Conservation (phyloP, 306 rosid genomes). For the Vachellia collinsii region DNA sequence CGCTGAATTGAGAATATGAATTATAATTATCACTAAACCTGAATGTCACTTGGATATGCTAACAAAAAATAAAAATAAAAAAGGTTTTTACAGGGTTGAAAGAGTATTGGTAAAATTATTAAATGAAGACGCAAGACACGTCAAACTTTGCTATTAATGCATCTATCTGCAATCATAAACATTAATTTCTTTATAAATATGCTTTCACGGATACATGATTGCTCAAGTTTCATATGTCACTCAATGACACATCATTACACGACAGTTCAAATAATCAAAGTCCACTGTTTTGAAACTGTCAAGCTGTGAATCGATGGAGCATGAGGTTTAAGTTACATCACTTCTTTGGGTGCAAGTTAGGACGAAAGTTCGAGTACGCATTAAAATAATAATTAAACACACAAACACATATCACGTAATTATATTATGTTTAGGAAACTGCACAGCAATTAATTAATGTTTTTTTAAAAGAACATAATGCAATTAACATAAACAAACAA, state of each 20-base stretch:
- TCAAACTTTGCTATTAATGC: neutral
- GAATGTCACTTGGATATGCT: neutral
- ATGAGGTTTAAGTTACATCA: neutral
- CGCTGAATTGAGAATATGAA: neutral
- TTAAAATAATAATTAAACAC: constrained; percentile 17
- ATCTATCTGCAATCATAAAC: neutral
- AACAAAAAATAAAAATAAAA: neutral
- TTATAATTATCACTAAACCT: neutral
- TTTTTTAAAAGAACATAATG: neutral
- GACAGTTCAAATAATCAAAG: constrained; percentile 13
- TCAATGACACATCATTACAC: constrained; percentile 20
- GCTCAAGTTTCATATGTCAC: constrained; percentile 28
- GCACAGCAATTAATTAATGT: constrained; percentile 8
- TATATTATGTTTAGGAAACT: constrained; percentile 26
- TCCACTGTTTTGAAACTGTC: constrained; percentile 20
- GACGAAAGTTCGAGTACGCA: constrained; percentile 36
- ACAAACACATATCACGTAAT: neutral
- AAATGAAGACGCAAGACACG: neutral
- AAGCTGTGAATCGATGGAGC: constrained; percentile 19
- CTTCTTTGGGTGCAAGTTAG: constrained; percentile 27
- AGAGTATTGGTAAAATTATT: neutral
- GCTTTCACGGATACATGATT: neutral
- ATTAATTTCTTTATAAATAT: neutral
- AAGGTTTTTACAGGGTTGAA: neutral
- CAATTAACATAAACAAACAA: neutral